phyloP scores from a whole-genome alignment of 805 yeast genomes.

The Metschnikowia matae region DNA sequence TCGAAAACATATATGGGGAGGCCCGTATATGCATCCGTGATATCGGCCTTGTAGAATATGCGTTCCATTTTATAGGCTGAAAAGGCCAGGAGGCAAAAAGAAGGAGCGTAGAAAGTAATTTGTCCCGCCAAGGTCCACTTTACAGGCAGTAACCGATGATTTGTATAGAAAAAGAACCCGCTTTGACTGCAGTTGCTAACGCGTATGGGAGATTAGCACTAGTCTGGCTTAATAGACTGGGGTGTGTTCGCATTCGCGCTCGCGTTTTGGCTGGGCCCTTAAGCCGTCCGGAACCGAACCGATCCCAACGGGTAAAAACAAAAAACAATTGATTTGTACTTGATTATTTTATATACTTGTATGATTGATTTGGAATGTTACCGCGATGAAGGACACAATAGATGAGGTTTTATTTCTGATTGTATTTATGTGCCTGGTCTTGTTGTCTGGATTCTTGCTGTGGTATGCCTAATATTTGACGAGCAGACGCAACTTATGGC shows the following conservation, averaged over 20 bases:
- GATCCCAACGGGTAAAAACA: too few species aligned
- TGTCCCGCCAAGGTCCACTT: neutral
- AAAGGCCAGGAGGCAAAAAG: neutral
- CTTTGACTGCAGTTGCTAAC: neutral
- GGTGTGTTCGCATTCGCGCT: neutral
- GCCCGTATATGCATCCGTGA: constrained; percentile 59
- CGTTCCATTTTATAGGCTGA: constrained; percentile 28
- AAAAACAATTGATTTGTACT: too few species aligned
- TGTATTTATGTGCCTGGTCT: too few species aligned
- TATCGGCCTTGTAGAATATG: constrained; percentile 54
- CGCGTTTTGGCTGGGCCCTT: neutral
- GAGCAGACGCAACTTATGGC: neutral
- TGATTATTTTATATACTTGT: neutral
- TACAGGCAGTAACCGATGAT: neutral
- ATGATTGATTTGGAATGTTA: neutral
- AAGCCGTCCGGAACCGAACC: neutral
- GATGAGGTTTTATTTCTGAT: too few species aligned
- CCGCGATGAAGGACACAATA: neutral
- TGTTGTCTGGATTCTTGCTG: too few species aligned
- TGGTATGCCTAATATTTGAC: neutral
- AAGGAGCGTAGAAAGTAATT: neutral
- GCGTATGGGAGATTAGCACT: neutral
- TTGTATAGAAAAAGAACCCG: neutral
- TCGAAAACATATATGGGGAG: constrained; percentile 79
- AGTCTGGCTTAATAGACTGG: neutral